A percentile compares a stretch with the other conserved stretches of the same genome.
phyloP scores from a whole-genome alignment of 2,329 filamentous ascomycete species.

The Pestalotiopsis sp. region DNA sequence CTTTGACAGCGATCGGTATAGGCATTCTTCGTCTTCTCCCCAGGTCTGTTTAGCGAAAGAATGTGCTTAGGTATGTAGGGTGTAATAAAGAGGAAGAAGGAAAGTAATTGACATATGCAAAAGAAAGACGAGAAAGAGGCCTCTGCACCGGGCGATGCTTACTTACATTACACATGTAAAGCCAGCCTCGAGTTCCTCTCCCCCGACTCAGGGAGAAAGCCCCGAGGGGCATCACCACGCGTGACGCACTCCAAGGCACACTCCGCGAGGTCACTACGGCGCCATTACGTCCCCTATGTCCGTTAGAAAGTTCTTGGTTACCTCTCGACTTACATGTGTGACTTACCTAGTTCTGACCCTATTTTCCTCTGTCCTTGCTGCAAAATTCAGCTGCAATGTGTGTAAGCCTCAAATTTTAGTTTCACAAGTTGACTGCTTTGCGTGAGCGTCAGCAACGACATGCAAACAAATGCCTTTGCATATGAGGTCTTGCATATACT shows the following conservation, averaged over 20 bases:
- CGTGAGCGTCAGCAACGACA: neutral
- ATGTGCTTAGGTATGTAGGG: neutral
- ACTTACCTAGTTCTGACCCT: neutral
- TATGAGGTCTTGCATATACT: no score
- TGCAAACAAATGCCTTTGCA: neutral
- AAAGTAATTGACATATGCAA: neutral
- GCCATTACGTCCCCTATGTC: neutral
- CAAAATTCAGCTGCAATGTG: neutral
- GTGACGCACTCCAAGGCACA: conserved; percentile 4
- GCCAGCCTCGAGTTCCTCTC: neutral
- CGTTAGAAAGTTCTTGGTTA: neutral
- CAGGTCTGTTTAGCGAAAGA: neutral
- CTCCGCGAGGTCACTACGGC: neutral
- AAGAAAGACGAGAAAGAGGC: neutral
- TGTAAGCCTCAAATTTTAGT: neutral
- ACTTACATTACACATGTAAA: neutral
- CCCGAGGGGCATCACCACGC: neutral
- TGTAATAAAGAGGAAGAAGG: neutral
- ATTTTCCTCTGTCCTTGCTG: neutral
- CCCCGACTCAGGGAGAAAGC: neutral
- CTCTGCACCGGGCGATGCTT: neutral
- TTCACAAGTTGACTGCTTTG: neutral
- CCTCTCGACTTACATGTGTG: neutral
- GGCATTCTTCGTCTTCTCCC: neutral
- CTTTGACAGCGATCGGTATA: conserved; percentile 9